Base-by-base conservation (phyloP, 495 filamentous ascomycete genomes). In the Penicillium waksmanii region DNA sequence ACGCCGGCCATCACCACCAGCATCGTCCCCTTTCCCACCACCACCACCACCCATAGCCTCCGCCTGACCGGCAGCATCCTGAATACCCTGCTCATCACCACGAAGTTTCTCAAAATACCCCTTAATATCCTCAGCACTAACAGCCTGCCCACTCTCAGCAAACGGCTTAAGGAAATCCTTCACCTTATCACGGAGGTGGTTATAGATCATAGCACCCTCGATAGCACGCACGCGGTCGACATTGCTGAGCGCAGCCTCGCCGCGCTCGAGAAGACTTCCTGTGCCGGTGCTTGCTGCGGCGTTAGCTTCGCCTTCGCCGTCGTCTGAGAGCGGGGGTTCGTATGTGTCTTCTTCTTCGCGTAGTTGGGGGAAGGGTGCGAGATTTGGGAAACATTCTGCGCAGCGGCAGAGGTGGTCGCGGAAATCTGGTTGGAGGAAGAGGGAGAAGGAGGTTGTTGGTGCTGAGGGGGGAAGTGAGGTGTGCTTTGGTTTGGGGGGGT, bases 191-290 rank as follows among this genome's bases (percentile, higher is more conserved):
- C 94, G 93, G 19, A 98, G 82, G 61, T 95, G 87, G 64, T 97
- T 97, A 72, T 97, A 98, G 12, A 90, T 92, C 92, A 97, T 96
- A 11, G 96, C 94, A 18, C 95, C 95, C 72, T 98, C 93, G 61
- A 98, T 97, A 4, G 95, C 95, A 18, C 87, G 79, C 17, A 98
- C 93, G 3, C 95, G 87, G 70, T 98, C 95, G 18, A 98, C 85
- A 60, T 89, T 93, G 71, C 85, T 91, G 27, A 98, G 80, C 0
- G 93, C 95, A 23, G 89, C 90, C 71, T 98, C 94, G 40, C 94
- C 95, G 18, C 91, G 88, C 25, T 98, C 93, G 33, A 92, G 85
- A 5, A 98, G 74, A 62, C 89, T 94, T 40, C 89, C 89, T 0
- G 84, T 85, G 33, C 84, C 85, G 1, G 79, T 79, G 53, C 85